Conservation (phyloP, 1,284 basidiomycete species). For the Austroboletus rostrupii region DNA sequence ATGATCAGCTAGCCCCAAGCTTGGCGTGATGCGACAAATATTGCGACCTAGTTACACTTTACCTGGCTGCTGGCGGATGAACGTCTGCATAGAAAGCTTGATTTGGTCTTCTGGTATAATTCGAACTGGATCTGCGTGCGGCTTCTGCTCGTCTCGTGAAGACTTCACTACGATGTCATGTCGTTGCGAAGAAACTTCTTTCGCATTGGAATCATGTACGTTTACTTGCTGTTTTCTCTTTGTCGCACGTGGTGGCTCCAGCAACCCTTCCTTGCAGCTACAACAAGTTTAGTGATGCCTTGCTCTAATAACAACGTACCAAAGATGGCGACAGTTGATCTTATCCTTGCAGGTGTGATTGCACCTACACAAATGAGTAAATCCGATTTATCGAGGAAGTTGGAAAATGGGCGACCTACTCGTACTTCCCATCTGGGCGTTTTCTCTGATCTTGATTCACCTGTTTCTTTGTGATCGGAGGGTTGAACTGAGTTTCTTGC, state of each 20-base stretch:
- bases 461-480: constrained; percentile 1
- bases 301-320: constrained; percentile 36
- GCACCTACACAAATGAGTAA: constrained; percentile 45
- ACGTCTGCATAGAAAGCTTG: constrained; percentile 26
- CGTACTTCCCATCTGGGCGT: constrained; percentile 49
- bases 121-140: neutral
- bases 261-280: constrained; percentile 70
- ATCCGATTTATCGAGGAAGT: neutral
- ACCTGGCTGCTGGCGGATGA: constrained; percentile 30
- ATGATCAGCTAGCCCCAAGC: constrained; percentile 39
- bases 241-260: constrained; percentile 45
- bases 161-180: constrained; percentile 1
- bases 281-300: constrained; percentile 5
- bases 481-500: constrained; percentile 1
- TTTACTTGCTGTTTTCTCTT: constrained; percentile 33
- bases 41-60: constrained; percentile 23
- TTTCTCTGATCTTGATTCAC: constrained; percentile 18
- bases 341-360: constrained; percentile 81
- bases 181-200: constrained; percentile 5
- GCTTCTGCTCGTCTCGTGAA: constrained; percentile 1
- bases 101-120: constrained; percentile 1
- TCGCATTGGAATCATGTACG: constrained; percentile 14
- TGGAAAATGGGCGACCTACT: constrained; percentile 36
- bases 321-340: constrained; percentile 65
- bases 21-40: constrained; percentile 39